phyloP scores from a whole-genome alignment of 805 yeast genomes.

The Scheffersomyces spartinae region DNA sequence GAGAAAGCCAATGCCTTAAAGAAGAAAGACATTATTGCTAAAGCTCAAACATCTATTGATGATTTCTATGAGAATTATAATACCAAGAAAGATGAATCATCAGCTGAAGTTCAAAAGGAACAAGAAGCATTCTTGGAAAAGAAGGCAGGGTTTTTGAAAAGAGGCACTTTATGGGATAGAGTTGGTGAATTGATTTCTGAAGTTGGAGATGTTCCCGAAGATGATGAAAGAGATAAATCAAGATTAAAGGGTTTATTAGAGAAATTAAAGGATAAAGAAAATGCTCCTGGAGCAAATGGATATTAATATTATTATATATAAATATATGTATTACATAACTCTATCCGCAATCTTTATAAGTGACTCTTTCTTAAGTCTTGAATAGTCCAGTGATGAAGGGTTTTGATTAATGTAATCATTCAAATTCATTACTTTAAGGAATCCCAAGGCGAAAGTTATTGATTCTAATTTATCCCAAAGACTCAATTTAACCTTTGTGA shows the following conservation, averaged over 20 bases:
- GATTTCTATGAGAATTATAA: conserved; percentile 89
- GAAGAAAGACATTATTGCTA: conserved; percentile 53
- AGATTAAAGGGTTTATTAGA: conserved; percentile 56
- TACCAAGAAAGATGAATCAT: conserved; percentile 61
- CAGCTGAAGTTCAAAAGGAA: conserved; percentile 52
- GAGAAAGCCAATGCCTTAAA: conserved; percentile 60
- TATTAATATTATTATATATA: too few species aligned
- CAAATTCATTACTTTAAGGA: conserved; percentile 26
- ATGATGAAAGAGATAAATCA: conserved; percentile 49
- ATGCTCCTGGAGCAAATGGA: conserved; percentile 71
- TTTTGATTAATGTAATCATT: conserved; percentile 17
- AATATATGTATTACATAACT: conserved; percentile 16
- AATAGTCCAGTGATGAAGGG: too few species aligned
- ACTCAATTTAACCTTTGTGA: conserved; percentile 12
- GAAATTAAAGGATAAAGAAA: conserved; percentile 55
- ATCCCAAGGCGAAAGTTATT: conserved; percentile 20
- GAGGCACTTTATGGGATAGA: conserved; percentile 51
- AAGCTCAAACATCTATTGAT: conserved; percentile 76
- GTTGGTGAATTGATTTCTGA: conserved; percentile 39
- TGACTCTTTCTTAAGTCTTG: conserved; percentile 7
- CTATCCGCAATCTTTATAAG: conserved; percentile 9
- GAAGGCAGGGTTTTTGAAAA: conserved; percentile 52
- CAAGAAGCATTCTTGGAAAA: conserved; percentile 61
- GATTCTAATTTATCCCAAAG: conserved; percentile 24
- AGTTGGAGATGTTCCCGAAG: conserved; percentile 32